phyloP scores from a whole-genome alignment of 2,329 filamentous ascomycete genomes.

The Cytospora piceae region DNA sequence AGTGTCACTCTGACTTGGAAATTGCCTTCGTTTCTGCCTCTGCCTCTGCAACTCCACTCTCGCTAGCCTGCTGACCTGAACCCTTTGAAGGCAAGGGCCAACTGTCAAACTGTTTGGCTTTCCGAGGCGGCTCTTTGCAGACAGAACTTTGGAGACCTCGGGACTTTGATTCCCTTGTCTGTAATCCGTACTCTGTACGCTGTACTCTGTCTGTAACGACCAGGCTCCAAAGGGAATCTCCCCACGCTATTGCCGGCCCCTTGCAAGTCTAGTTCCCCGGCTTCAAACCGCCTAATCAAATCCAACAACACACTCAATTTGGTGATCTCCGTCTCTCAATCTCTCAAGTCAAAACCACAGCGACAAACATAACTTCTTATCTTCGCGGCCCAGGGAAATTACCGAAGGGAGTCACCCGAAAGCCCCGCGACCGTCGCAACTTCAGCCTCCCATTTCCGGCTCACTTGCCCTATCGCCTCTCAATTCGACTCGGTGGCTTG shows the following conservation, averaged over 20 bases:
- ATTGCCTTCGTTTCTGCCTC: not conserved
- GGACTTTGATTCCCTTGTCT: not conserved
- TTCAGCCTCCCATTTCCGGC: conserved; percentile 5
- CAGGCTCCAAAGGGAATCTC: not conserved
- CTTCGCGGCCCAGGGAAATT: conserved; percentile 6
- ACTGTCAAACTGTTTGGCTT: not conserved
- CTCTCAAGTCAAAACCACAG: conserved; percentile 3
- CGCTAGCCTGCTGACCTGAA: conserved; percentile 4
- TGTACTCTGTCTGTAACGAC: conserved; percentile 13
- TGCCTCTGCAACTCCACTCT: not conserved
- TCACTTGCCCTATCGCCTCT: conserved; percentile 5
- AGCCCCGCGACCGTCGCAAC: conserved; percentile 4
- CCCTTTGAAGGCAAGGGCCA: not conserved
- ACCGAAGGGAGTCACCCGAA: not conserved
- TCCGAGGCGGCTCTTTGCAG: not conserved
- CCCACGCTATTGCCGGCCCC: conserved; percentile 21
- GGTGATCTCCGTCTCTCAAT: conserved; percentile 22
- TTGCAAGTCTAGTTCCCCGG: conserved; percentile 6
- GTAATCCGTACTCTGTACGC: not conserved
- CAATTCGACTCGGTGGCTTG: conserved; percentile 12
- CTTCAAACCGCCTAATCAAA: conserved; percentile 20
- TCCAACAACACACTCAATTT: conserved; percentile 19
- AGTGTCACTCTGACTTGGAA: not conserved
- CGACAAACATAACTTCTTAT: conserved; percentile 14
- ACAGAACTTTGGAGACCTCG: not conserved